Evolutionary conservation across 306 rosid species (phyloP).

Genomic region (Boehmeria nivea): DNA sequence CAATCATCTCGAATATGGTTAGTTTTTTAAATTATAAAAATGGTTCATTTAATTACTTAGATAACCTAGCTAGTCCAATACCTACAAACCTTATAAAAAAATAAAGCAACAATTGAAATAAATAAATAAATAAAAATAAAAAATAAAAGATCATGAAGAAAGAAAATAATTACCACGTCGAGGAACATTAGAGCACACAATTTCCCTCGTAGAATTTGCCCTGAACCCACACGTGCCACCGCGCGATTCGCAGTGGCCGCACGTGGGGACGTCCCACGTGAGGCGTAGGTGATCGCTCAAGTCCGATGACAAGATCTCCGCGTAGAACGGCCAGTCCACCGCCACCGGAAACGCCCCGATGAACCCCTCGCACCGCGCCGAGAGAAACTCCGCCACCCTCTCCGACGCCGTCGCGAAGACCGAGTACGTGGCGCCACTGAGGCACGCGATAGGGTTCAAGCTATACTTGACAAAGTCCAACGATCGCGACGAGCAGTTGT

Average conservation of each 20-base stretch:
- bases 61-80: too few species aligned
- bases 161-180: slow-evolving; percentile 24
- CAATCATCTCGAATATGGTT: too few species aligned
- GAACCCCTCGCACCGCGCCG: slow-evolving; percentile 24
- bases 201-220: slow-evolving; percentile 21
- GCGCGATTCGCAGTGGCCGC: slow-evolving; percentile 47
- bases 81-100: neutral
- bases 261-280: slow-evolving; percentile 53
- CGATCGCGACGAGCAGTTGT: slow-evolving; percentile 56
- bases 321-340: slow-evolving; percentile 24
- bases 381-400: slow-evolving; percentile 15
- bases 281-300: slow-evolving; percentile 35
- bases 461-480: slow-evolving; percentile 17
- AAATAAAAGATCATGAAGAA: neutral
- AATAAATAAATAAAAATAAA: neutral
- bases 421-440: slow-evolving; percentile 28
- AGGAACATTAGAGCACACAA: slow-evolving; percentile 42
- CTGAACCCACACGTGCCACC: slow-evolving; percentile 59
- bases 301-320: slow-evolving; percentile 31
- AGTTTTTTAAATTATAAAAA: too few species aligned
- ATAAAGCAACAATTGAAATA: neutral
- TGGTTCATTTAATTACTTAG: too few species aligned
- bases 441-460: slow-evolving; percentile 49
- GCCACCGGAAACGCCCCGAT: slow-evolving; percentile 42
- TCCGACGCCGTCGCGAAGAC: slow-evolving; percentile 53